These are phyloP conservation scores for Haplographium delicatum DNA, from an alignment of 495 filamentous ascomycete genomes.

Conservation along the genomic window DNA sequence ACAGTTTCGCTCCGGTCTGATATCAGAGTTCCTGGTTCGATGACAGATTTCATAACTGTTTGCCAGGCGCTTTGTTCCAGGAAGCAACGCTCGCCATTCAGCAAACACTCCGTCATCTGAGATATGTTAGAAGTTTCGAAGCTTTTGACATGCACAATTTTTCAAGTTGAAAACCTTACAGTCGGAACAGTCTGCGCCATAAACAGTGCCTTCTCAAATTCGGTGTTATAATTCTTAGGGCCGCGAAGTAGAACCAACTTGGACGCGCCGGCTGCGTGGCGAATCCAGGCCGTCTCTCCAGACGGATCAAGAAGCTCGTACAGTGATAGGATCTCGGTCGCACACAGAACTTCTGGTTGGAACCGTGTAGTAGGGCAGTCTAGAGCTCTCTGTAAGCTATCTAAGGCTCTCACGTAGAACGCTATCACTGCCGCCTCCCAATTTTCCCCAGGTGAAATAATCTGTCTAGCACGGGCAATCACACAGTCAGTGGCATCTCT, in stretches of 20 bases:
- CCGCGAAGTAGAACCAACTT: constrained; percentile 33
- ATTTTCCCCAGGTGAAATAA: constrained; percentile 16
- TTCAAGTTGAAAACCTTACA: constrained; percentile 18
- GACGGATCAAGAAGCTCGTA: constrained; percentile 29
- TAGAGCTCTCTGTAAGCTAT: constrained; percentile 31
- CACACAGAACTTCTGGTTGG: constrained; percentile 32
- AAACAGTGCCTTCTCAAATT: constrained; percentile 35
- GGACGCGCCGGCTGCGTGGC: constrained; percentile 29
- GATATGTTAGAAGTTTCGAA: background rate
- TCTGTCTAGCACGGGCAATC: constrained; percentile 28
- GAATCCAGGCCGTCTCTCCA: constrained; percentile 26
- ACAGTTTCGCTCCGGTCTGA: constrained; percentile 26
- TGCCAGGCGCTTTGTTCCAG: constrained; percentile 29
- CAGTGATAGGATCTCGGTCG: constrained; percentile 30
- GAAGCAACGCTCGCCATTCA: constrained; percentile 27
- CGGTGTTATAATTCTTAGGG: constrained; percentile 27
- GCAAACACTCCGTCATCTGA: constrained; percentile 29
- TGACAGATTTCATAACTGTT: constrained; percentile 20
- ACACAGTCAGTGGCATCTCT: constrained; percentile 31
- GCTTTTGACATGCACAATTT: no score
- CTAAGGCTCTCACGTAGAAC: constrained; percentile 31
- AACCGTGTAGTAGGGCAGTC: constrained; percentile 22
- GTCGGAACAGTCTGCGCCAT: constrained; percentile 30
- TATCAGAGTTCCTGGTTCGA: constrained; percentile 14
- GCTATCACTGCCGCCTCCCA: constrained; percentile 19